Percentiles rank a stretch among this genome's conserved stretches.
Conservation (phyloP, 108 stramenopile species). For the Nitzschia sp. region DNA sequence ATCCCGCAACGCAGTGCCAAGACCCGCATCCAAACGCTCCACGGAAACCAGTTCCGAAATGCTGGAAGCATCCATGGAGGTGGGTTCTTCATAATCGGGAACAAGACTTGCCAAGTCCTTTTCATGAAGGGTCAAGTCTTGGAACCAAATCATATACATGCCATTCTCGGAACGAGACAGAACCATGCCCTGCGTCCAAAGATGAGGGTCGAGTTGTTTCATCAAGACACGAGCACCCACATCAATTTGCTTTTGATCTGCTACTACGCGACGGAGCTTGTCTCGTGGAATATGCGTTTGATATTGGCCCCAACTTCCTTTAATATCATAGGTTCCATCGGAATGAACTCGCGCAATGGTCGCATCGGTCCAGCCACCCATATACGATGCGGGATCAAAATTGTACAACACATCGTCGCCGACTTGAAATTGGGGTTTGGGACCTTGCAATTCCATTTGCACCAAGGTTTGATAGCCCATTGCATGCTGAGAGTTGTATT, state of each 20-base stretch:
- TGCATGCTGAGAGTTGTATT: neutral
- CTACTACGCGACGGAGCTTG: neutral
- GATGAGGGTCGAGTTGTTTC: neutral
- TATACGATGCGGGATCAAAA: too few relatives aligned
- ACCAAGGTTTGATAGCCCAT: neutral
- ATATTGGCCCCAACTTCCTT: too few relatives aligned
- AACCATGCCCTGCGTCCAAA: neutral
- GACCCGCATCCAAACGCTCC: too few relatives aligned
- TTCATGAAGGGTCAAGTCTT: neutral
- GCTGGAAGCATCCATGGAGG: too few relatives aligned
- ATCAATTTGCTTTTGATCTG: neutral
- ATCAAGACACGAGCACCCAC: neutral
- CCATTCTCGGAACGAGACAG: neutral
- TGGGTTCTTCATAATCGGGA: constrained; percentile 60
- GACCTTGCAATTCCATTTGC: neutral
- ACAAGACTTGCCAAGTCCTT: neutral
- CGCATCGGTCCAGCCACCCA: neutral
- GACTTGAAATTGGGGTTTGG: neutral
- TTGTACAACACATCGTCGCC: neutral
- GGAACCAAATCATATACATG: neutral
- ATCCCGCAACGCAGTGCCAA: too few relatives aligned
- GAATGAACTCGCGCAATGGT: neutral
- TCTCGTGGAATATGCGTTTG: neutral
- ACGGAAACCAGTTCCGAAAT: too few relatives aligned
- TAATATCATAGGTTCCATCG: neutral